Base-by-base conservation (phyloP, 192 early-diverging fungal genomes). In the Spizellomyces punctatus region DNA sequence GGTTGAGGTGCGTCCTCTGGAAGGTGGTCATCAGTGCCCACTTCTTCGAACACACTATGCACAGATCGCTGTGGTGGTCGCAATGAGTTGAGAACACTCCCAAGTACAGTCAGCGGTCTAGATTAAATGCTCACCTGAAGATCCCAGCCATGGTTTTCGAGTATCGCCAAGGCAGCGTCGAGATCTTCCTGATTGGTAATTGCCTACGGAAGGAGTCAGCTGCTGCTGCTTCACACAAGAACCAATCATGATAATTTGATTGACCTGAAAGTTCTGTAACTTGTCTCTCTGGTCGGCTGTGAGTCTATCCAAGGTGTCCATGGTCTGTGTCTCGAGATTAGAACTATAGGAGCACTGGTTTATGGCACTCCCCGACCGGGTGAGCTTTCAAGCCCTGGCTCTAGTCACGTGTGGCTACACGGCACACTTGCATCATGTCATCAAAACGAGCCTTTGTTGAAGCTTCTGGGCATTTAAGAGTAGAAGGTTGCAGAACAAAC, bases 231-330 rank as follows among this genome's bases (percentile, higher is more conserved):
- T n/a, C 49, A 14, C 5, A 57, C 10, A 6, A 10, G 10, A 22
- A 5, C 14, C 9, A 43, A 42, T 19, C 27, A n/a, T 16, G 14
- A 45, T n/a, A 5, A 46, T 9, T 67, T 36, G 27, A 36, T 2
- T 3, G 27, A 81, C 80, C 80, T 82, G 81, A 72, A 76, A 82
- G 36, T 46, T 69, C 44, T 72, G 73, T 46, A 82, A 62, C 6
- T 63, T 54, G 16, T 74, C 58, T 45, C 59, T 55, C 66, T 82
- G 81, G n/a, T 73, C 76, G 22, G 78, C 76, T 5, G 78, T 77
- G 8, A 82, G 71, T 10, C 63, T 46, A 42, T 82, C 78, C 43
- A 82, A 59, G n/a, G 59, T 50, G 21, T 78, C 76, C 78, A 79
- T 78, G 5, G 12, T 3, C 27, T 36, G 27, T 36, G 1, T 36